Conservation (phyloP, 2,329 filamentous ascomycete species). For the Colletotrichum agaves region DNA sequence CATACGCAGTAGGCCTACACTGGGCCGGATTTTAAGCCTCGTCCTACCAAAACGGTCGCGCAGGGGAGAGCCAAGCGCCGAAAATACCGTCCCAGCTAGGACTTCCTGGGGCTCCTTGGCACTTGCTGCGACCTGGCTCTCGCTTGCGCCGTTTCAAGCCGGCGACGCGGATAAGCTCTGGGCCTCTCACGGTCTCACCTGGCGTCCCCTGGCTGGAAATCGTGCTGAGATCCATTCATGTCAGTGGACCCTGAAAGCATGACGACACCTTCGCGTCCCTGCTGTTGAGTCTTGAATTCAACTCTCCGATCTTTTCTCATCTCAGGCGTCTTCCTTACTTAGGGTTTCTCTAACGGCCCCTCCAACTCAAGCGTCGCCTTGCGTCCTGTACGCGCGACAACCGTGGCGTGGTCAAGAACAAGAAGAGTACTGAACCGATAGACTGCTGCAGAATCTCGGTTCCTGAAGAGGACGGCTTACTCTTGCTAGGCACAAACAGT, state of each 20-base stretch:
- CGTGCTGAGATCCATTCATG: constrained; percentile 29
- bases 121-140: constrained; percentile 7
- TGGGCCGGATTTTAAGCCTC: constrained; percentile 29
- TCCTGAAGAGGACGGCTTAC: background rate
- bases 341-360: constrained; percentile 28
- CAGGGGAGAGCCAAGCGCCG: constrained; percentile 26
- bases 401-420: constrained; percentile 9
- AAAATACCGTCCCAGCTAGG: constrained; percentile 19
- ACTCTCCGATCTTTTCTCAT: constrained; percentile 9
- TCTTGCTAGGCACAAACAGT: background rate
- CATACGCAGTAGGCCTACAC: constrained; percentile 17
- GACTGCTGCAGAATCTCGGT: background rate
- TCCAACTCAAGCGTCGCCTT: constrained; percentile 18
- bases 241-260: constrained; percentile 36
- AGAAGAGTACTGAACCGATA: background rate
- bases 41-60: constrained; percentile 10
- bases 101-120: background rate
- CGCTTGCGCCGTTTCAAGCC: constrained; percentile 36
- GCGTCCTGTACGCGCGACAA: constrained; percentile 25
- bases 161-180: constrained; percentile 36
- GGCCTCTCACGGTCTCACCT: constrained; percentile 17
- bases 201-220: constrained; percentile 21
- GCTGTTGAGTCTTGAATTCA: background rate
- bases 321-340: constrained; percentile 23
- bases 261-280: constrained; percentile 29